Base-by-base conservation (phyloP, 2,329 filamentous ascomycete species). In the Nigrograna mackinnonii region DNA sequence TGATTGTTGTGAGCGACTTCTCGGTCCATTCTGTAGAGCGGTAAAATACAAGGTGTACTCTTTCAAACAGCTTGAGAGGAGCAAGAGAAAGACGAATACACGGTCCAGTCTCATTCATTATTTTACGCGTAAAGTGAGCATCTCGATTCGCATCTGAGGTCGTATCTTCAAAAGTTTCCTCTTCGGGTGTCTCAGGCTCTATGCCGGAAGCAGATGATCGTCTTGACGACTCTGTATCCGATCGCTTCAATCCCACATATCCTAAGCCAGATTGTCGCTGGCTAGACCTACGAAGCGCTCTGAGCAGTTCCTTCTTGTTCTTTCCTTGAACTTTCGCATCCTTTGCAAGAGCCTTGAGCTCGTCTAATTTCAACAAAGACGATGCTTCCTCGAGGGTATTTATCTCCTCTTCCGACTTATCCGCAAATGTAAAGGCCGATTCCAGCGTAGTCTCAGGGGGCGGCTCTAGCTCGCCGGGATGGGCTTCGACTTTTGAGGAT, bases 1-100 rank as follows among this genome's bases (percentile, higher is more conserved):
- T 96, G 40, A 97, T 92, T 0, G 91, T 92, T 2, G 90, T 97
- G 12, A 99, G 74, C 1, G 92, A 96, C 66, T 96, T 97, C 58
- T 97, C 92, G 0, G 91, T 95, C 94, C 94, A 99, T 64, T 96
- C 89, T 0, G 90, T 95, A 7, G 91, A 96, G 44, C 92, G 81
- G 67, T 97, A 97, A 66, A 96, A 99, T 20, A 99, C 91, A 2
- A 99, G 74, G 70, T 97, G 94, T 1, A 97, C 91, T 19, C 94
- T 83, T 66, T 96, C 91, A 58, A 99, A 99, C 0, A 99, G 79
- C 57, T 85, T 89, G 49, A 91, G 80, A 1, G 85, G 79, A 0
- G 80, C 71, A 1, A 85, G 70, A 1, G 89, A 89, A 11, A 99
- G 79, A 26, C 92, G 80, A 47, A 97, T 85, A 52, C 91, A 96